Conservation (phyloP, 208 protist species). For the Kentomonas sorsogonicus region DNA sequence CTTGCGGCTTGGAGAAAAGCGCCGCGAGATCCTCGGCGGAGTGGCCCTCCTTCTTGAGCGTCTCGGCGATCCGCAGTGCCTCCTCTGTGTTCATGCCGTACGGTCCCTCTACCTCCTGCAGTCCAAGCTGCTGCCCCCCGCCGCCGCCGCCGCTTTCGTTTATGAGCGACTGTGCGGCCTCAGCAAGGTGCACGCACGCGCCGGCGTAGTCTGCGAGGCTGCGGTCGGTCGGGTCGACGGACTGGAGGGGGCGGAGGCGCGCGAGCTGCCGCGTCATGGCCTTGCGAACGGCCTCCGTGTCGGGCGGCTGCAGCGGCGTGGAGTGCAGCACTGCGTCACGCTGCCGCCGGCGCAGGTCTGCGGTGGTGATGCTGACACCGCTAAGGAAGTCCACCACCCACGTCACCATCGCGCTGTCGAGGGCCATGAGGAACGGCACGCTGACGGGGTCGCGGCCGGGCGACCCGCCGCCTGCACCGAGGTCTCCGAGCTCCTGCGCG, state of each 20-base stretch:
- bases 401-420: slow-evolving; percentile 27
- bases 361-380: too few relatives aligned
- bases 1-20: slow-evolving; percentile 15
- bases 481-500: slow-evolving; percentile 7
- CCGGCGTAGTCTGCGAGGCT: slow-evolving; percentile 2
- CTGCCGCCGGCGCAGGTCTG: too few relatives aligned
- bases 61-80: not conserved
- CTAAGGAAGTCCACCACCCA: slow-evolving; percentile 20
- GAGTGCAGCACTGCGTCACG: too few relatives aligned
- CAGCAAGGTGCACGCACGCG: too few relatives aligned
- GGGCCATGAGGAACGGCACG: slow-evolving; percentile 20
- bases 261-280: slow-evolving; percentile 1
- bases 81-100: not conserved
- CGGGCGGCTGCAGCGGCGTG: too few relatives aligned
- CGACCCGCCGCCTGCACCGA: not conserved
- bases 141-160: not conserved
- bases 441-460: not conserved
- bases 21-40: slow-evolving; percentile 19
- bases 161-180: too few relatives aligned
- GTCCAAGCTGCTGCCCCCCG: slow-evolving; percentile 2
- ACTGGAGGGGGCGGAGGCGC: not conserved
- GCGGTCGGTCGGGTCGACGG: slow-evolving; percentile 4
- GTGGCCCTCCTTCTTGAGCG: not conserved
- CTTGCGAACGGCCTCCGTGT: not conserved
- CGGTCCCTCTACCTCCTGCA: not conserved